These are phyloP conservation scores for Neonectria hederae DNA, from an alignment of 2,329 filamentous ascomycete species.

Conservation along the genomic window DNA sequence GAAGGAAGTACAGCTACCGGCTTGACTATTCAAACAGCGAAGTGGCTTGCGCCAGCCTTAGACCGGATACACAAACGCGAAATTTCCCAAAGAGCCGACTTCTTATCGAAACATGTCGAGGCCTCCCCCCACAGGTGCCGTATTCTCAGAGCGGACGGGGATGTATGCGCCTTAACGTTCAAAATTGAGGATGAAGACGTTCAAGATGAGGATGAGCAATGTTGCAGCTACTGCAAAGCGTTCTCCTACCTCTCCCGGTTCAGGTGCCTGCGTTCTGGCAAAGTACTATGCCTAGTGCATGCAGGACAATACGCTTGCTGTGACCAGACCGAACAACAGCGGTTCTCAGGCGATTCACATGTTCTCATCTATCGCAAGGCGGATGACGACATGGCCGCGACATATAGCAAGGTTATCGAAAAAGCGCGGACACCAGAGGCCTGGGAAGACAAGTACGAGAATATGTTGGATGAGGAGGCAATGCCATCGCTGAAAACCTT, in stretches of 20 bases:
- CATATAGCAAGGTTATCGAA: conserved; percentile 81
- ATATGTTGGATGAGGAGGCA: conserved; percentile 82
- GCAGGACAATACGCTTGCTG: conserved; percentile 86
- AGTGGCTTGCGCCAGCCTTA: conserved; percentile 92
- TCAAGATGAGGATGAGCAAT: conserved; percentile 92
- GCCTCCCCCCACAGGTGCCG: conserved; percentile 62
- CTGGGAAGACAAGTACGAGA: conserved; percentile 92
- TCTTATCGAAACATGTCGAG: conserved; percentile 72
- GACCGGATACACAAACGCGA: conserved; percentile 82
- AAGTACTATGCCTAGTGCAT: conserved; percentile 83
- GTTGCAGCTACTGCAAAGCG: conserved; percentile 91
- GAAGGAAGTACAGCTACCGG: conserved; percentile 73
- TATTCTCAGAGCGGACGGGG: conserved; percentile 53
- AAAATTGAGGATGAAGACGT: conserved; percentile 77
- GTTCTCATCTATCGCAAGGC: conserved; percentile 80
- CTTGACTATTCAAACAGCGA: conserved; percentile 85
- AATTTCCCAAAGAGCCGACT: conserved; percentile 70
- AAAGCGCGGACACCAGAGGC: conserved; percentile 85
- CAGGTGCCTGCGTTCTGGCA: conserved; percentile 82
- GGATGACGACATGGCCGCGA: conserved; percentile 72
- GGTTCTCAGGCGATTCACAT: conserved; percentile 76
- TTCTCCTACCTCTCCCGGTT: conserved; percentile 93
- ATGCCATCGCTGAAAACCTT: conserved; percentile 87
- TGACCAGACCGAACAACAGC: conserved; percentile 70
- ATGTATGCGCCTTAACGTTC: conserved; percentile 68